phyloP scores from a whole-genome alignment of 2,329 filamentous ascomycete species.

The Sporothrix variecibatus region DNA sequence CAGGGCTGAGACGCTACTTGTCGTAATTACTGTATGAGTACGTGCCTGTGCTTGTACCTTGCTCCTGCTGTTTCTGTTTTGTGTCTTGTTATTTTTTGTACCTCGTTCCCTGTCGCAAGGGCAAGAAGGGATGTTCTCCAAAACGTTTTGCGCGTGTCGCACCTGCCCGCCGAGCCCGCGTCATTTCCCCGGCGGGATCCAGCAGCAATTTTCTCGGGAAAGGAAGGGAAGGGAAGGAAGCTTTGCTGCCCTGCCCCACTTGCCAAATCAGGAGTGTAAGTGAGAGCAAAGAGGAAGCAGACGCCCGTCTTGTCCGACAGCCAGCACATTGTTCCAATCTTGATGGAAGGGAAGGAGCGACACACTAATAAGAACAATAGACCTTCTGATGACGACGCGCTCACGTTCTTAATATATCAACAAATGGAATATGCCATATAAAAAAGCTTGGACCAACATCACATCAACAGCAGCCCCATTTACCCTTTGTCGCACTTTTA shows the following conservation, averaged over 20 bases:
- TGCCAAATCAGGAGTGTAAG: constrained; percentile 20
- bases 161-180: background rate
- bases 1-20: constrained; percentile 18
- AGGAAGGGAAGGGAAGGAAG: background rate
- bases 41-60: background rate
- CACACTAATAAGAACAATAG: background rate
- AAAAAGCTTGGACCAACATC: background rate
- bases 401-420: background rate
- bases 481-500: background rate
- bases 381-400: background rate
- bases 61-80: background rate
- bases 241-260: constrained; percentile 15
- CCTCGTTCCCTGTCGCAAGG: background rate
- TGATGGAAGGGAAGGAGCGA: background rate
- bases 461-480: background rate
- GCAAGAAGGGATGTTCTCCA: background rate
- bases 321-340: background rate
- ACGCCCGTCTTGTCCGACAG: background rate
- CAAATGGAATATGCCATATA: background rate
- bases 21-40: background rate
- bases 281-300: background rate
- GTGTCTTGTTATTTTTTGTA: background rate
- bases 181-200: background rate
- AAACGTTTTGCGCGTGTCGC: constrained; percentile 4
- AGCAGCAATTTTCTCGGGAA: too few relatives aligned